Conservation (phyloP, 176 grass and related monocot species). For the Bolboschoenus planiculmis region DNA sequence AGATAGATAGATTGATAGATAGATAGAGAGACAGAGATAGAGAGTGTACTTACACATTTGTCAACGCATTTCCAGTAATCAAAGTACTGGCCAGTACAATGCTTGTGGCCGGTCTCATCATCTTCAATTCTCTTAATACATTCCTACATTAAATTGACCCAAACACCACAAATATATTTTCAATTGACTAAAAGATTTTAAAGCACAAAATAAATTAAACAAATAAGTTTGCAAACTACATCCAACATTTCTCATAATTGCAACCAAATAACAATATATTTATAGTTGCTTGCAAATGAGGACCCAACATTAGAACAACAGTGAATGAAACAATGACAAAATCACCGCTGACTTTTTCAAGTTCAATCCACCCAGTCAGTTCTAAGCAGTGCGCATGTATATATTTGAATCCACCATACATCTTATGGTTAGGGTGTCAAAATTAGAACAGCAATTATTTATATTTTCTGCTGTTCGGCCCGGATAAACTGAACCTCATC, state of each 20-base stretch:
- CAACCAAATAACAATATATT: neutral
- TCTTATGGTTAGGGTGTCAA: neutral
- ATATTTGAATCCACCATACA: neutral
- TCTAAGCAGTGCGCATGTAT: neutral
- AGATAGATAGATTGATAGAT: neutral
- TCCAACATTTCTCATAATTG: conserved; percentile 10
- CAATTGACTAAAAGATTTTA: conserved; percentile 16
- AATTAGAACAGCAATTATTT: neutral
- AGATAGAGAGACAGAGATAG: neutral
- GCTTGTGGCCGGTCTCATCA: conserved; percentile 75
- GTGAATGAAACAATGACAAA: neutral
- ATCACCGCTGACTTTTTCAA: neutral
- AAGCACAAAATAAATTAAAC: conserved; percentile 10
- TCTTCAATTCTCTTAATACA: conserved; percentile 63
- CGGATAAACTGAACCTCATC: neutral
- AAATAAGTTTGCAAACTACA: neutral
- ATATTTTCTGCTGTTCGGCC: neutral
- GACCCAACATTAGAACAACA: neutral
- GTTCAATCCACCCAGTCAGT: neutral
- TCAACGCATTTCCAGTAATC: conserved; percentile 91
- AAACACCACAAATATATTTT: conserved; percentile 18
- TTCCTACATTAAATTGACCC: conserved; percentile 45
- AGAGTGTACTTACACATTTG: conserved; percentile 57
- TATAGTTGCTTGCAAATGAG: neutral
- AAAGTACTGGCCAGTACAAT: conserved; percentile 91